phyloP scores from a whole-genome alignment of 2,329 filamentous ascomycete genomes.

The Aspergillus intermedius region DNA sequence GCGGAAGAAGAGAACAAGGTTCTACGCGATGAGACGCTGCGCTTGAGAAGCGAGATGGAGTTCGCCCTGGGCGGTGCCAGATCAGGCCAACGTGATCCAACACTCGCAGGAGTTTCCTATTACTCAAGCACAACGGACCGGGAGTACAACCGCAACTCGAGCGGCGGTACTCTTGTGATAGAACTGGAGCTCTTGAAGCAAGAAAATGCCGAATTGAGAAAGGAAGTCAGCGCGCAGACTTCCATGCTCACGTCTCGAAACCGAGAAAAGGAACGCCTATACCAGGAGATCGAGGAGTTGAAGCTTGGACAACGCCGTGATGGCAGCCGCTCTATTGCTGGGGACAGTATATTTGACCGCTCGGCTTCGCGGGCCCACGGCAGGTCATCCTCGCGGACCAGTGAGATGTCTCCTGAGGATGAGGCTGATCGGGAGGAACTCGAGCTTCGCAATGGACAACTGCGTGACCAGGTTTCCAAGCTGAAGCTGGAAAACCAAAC shows the following conservation, averaged over 20 bases:
- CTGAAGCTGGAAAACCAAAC: constrained; percentile 86
- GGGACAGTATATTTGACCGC: constrained; percentile 90
- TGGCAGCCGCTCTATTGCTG: constrained; percentile 52
- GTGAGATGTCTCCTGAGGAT: constrained; percentile 59
- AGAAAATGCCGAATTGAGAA: constrained; percentile 85
- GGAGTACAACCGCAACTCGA: constrained; percentile 33
- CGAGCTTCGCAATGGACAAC: constrained; percentile 73
- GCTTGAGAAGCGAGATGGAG: constrained; percentile 48
- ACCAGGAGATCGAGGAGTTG: constrained; percentile 94
- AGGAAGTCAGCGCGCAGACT: constrained; percentile 89
- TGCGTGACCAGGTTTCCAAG: constrained; percentile 80
- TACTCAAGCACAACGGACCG: constrained; percentile 28
- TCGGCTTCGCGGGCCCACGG: constrained; percentile 79
- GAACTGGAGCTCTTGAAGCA: constrained; percentile 78
- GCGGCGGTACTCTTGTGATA: constrained; percentile 41
- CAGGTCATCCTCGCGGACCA: constrained; percentile 67
- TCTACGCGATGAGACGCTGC: constrained; percentile 76
- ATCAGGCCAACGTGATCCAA: constrained; percentile 27
- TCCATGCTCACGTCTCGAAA: constrained; percentile 97
- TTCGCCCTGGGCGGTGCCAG: constrained; percentile 22
- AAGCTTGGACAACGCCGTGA: constrained; percentile 79
- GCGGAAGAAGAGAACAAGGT: constrained; percentile 81
- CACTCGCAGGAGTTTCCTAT: constrained; percentile 34
- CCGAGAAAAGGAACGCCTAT: constrained; percentile 86
- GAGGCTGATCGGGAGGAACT: constrained; percentile 79